These are phyloP conservation scores for Kwoniella pini DNA, from an alignment of 768 basidiomycete species.

Conservation along the genomic window DNA sequence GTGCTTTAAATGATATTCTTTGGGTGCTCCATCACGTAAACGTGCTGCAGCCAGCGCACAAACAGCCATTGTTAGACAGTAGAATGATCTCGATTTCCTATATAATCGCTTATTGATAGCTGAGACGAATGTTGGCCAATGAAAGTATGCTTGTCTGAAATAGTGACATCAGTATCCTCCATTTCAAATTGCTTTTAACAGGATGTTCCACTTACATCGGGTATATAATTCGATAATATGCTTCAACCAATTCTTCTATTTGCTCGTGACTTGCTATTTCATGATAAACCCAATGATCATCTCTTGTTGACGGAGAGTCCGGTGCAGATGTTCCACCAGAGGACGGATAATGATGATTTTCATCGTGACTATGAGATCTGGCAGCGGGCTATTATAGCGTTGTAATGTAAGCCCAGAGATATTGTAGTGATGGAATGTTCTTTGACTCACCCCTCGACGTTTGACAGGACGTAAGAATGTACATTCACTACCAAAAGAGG, in stretches of 20 bases:
- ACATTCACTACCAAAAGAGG: slow-evolving; percentile 28
- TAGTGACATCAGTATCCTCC: too few species aligned
- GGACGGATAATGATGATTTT: neutral
- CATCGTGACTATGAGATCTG: neutral
- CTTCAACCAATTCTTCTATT: slow-evolving; percentile 18
- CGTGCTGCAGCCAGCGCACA: slow-evolving; percentile 27
- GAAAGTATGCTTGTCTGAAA: slow-evolving; percentile 23
- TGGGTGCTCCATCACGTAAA: slow-evolving; percentile 18
- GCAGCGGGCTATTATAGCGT: slow-evolving; percentile 1
- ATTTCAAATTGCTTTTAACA: too few species aligned
- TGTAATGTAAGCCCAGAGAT: neutral
- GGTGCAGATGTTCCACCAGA: neutral
- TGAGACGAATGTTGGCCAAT: slow-evolving; percentile 30
- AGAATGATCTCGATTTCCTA: slow-evolving; percentile 20
- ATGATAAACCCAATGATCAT: slow-evolving; percentile 13
- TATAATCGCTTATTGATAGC: slow-evolving; percentile 12
- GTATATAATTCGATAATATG: slow-evolving; percentile 25
- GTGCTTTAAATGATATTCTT: neutral
- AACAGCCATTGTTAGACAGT: slow-evolving; percentile 22
- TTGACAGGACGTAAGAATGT: slow-evolving; percentile 41
- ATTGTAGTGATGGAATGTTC: neutral
- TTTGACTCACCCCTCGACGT: slow-evolving; percentile 37
- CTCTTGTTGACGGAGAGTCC: neutral
- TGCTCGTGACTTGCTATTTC: slow-evolving; percentile 18
- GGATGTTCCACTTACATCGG: slow-evolving; percentile 30